Evolutionary conservation across 306 rosid species (phyloP).

Genomic region (Prunus salicina): DNA sequence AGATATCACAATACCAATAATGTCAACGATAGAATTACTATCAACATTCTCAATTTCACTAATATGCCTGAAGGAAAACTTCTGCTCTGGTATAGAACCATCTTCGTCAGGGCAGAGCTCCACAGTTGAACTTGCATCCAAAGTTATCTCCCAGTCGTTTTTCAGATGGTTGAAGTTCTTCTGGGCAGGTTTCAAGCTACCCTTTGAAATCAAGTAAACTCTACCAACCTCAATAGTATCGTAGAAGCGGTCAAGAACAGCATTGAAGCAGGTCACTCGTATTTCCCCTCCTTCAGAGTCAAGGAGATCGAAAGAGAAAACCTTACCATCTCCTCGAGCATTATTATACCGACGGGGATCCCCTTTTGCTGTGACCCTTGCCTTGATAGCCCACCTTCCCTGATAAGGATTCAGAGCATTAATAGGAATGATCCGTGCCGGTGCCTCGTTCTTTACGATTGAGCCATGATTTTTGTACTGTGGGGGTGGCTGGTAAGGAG

Average conservation of each 20-base stretch:
- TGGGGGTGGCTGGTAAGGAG: slow-evolving; percentile 83
- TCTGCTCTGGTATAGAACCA: slow-evolving; percentile 85
- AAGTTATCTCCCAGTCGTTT: slow-evolving; percentile 90
- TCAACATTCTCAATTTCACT: slow-evolving; percentile 79
- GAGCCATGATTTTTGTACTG: slow-evolving; percentile 70
- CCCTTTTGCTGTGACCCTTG: slow-evolving; percentile 96
- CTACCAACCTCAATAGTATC: slow-evolving; percentile 78
- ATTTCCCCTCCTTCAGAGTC: slow-evolving; percentile 98
- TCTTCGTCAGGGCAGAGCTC: slow-evolving; percentile 91
- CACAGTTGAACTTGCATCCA: slow-evolving; percentile 74
- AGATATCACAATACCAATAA: slow-evolving; percentile 74
- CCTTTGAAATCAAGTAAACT: slow-evolving; percentile 90
- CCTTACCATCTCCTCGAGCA: slow-evolving; percentile 97
- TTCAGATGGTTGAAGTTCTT: slow-evolving; percentile 91
- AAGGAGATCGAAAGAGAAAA: slow-evolving; percentile 92
- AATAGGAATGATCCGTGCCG: slow-evolving; percentile 82
- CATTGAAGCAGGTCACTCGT: slow-evolving; percentile 92
- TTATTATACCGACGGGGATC: slow-evolving; percentile 93
- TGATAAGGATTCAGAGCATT: slow-evolving; percentile 91
- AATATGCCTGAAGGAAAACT: slow-evolving; percentile 78
- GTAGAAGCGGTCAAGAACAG: slow-evolving; percentile 87
- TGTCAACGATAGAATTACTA: slow-evolving; percentile 71
- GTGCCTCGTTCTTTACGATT: slow-evolving; percentile 87
- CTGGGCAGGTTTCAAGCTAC: slow-evolving; percentile 91
- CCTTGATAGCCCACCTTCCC: slow-evolving; percentile 97